Base-by-base conservation (phyloP, 1,284 basidiomycete species). In the Trichosporon coremiiforme region DNA sequence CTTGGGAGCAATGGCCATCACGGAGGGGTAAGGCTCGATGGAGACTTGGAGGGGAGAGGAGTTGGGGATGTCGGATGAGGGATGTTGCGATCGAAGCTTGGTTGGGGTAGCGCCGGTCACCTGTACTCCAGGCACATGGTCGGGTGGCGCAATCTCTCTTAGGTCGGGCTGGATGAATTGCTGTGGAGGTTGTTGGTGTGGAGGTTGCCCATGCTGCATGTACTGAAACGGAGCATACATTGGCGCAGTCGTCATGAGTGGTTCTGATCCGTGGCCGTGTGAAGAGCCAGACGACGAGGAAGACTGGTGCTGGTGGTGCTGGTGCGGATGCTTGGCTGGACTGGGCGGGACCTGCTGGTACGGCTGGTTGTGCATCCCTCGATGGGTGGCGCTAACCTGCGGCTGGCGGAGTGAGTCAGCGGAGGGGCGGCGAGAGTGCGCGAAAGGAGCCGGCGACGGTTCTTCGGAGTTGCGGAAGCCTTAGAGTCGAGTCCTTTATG, bases 71-170 rank as follows among this genome's bases (percentile, higher is more conserved):
- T 29, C 25, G 55, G 55, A 57, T 29, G 65, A 10, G 13, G 64
- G n/a, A 63, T 47, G 53, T 57, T 57, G 72, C 2, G 70, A 68
- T 38, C 72, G 68, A 29, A 68, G 73, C 69, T 74, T 77, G 31
- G 71, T 75, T 25, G 75, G 77, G 25, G 74, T 76, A 25, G 77
- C 71, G 17, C 75, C 74, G 6, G 72, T 72, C 22, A 78, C 71
- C 12, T 77, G 76, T 0, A 76, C 36, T 35, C 62, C 68, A 13
- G 69, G 66, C 15, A 67, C 38, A 20, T 55, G 53, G 31, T 50
- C 22, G 22, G 36, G 60, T 64, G 50, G 53, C 55, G 55, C 55
- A 31, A 57, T 57, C 13, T 57, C 55, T 29, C 55, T 29, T 33
- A 57, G 25, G 55, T 33, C 55, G 29, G 55, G 55, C 55, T 57